Evolutionary conservation across 2,329 filamentous ascomycete species (phyloP).

Genomic region (Rugonectria rugulosa): DNA sequence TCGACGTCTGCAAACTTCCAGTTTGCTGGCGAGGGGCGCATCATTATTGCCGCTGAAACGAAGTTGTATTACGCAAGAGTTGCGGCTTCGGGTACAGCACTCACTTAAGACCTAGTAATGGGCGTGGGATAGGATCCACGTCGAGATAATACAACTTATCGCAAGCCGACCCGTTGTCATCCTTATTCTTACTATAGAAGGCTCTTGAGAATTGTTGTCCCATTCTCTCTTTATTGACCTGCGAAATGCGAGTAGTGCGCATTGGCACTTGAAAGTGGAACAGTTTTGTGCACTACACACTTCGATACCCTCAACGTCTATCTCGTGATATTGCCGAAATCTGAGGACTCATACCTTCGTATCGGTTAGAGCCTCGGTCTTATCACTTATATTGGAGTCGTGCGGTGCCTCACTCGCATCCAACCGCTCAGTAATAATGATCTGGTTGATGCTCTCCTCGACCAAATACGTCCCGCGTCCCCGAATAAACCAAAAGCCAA

Average conservation of each 20-base stretch:
- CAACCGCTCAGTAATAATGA: background rate
- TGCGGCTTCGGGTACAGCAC: slow-evolving; percentile 25
- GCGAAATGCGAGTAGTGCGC: no score
- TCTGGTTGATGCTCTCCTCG: background rate
- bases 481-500: slow-evolving; percentile 58
- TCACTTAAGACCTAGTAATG: no score
- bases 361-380: background rate
- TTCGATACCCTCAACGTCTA: no score
- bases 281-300: no score
- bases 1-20: slow-evolving; percentile 55
- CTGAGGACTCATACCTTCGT: background rate
- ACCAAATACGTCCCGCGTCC: slow-evolving; percentile 50
- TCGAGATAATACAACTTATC: no score
- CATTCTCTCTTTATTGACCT: no score
- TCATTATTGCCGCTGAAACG: slow-evolving; percentile 47
- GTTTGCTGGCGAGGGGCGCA: slow-evolving; percentile 48
- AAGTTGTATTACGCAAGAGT: slow-evolving; percentile 44
- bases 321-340: no score
- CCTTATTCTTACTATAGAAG: no score
- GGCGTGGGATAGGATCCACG: no score
- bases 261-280: no score
- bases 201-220: no score
- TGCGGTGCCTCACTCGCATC: background rate
- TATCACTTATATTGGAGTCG: background rate
- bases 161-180: no score